These are phyloP conservation scores for Dactylorhiza incarnata DNA, from an alignment of 106 monocot species.

Conservation along the genomic window DNA sequence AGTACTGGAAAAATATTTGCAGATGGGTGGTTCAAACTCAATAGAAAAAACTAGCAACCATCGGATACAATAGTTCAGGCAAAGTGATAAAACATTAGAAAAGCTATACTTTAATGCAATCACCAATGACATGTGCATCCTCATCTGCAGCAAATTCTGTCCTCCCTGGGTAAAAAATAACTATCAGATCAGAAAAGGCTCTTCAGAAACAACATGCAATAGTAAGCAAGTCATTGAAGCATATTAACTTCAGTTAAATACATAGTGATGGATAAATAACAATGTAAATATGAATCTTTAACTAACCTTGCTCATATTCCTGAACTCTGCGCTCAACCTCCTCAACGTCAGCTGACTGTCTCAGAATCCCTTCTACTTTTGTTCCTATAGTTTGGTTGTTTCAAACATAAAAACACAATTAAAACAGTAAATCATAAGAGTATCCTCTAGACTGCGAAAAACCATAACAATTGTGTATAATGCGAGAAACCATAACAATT, in stretches of 20 bases:
- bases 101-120: constrained; percentile 79
- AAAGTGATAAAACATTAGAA: constrained; percentile 1
- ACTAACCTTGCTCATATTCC: constrained; percentile 91
- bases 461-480: too few species aligned
- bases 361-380: constrained; percentile 87
- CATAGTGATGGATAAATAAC: not conserved
- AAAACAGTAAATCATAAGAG: too few species aligned
- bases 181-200: constrained; percentile 10
- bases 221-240: not conserved
- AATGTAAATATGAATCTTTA: not conserved
- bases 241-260: not conserved
- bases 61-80: not conserved
- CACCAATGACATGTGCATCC: constrained; percentile 98
- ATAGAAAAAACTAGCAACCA: not conserved
- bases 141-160: constrained; percentile 80
- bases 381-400: constrained; percentile 35
- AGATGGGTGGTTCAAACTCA: not conserved
- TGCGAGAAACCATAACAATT: too few species aligned
- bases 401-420: too few species aligned
- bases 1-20: not conserved
- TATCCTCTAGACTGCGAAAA: too few species aligned
- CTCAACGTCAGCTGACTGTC: constrained; percentile 96
- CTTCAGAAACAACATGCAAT: not conserved
- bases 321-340: constrained; percentile 89
- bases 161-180: constrained; percentile 46